A percentile compares a stretch with the other conserved stretches of the same genome.
These are phyloP conservation scores for Actinomortierella ambigua DNA, from an alignment of 371 early-diverging fungal species.

Conservation along the genomic window DNA sequence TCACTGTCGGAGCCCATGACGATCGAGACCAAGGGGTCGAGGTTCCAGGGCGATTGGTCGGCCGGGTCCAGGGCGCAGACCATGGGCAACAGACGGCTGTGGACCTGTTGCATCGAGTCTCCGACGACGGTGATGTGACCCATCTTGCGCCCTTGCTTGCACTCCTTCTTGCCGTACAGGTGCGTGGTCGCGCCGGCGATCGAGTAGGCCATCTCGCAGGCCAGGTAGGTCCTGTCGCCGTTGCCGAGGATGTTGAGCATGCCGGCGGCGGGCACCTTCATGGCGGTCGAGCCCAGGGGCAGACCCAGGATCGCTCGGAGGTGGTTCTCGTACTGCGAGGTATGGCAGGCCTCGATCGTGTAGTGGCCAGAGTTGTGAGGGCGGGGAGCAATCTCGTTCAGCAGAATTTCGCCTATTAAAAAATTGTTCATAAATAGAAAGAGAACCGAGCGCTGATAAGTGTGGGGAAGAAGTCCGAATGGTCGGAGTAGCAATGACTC, in stretches of 20 bases:
- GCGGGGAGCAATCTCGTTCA: conserved; percentile 98
- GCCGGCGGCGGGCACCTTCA: conserved; percentile 89
- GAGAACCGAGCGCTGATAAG: conserved; percentile 1
- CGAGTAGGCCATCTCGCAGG: conserved; percentile 70
- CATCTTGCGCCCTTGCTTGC: conserved; percentile 93
- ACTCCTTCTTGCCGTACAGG: conserved; percentile 91
- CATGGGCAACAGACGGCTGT: conserved; percentile 64
- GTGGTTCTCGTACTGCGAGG: conserved; percentile 97
- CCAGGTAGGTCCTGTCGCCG: conserved; percentile 62
- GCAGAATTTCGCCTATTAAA: conserved; percentile 63
- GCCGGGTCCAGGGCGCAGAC: conserved; percentile 65
- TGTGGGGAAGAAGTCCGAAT: neutral
- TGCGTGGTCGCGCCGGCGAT: conserved; percentile 91
- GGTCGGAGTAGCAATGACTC: neutral
- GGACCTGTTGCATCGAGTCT: conserved; percentile 76
- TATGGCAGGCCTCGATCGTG: conserved; percentile 95
- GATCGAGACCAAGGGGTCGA: conserved; percentile 86
- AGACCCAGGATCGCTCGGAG: conserved; percentile 91
- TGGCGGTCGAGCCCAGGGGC: conserved; percentile 87
- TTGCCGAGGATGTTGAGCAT: conserved; percentile 96
- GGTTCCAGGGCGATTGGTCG: conserved; percentile 49
- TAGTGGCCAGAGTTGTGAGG: conserved; percentile 99
- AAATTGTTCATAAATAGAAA: conserved; percentile 4
- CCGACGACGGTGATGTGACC: conserved; percentile 95
- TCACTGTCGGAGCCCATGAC: conserved; percentile 99